Evolutionary conservation across 1,284 basidiomycete species (phyloP), one percentile per base, ranked within the genome.

Genomic region (Somion occarium): DNA sequence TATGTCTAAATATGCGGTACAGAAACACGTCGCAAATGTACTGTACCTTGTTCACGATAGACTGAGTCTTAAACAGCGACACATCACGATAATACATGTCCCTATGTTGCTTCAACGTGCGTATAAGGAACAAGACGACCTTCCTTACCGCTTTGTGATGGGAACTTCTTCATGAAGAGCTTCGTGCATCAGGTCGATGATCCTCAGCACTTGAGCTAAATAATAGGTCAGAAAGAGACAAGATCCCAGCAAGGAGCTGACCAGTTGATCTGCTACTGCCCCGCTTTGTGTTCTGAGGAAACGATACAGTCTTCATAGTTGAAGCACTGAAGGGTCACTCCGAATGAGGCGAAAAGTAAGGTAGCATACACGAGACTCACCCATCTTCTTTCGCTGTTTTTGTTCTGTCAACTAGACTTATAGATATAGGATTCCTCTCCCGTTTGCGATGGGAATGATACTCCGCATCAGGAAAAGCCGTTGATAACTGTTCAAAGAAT

Each of bases 71-170:
- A 69, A 95, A 97, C 1, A 96, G 71, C 1, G 67, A 57, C 0
- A 91, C 83, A 55, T 95, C 90, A 53, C 82, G 83, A 68, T 97
- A 97, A 68, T 82, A 96, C 18, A 96, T 78, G 64, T 96, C 93
- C 7, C 92, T 93, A 59, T 2, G 23, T 19, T 12, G n/a, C 12
- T 11, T 44, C 5, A 25, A 43, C 38, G 38, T 9, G 30, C 43
- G 46, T 19, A 52, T 23, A 15, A 11, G 25, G 27, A 12, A 44
- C 38, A 18, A 30, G 3, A 38, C 12, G 37, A 37, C 23, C 43
- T 22, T 23, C 3, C 9, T 15, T 39, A 86, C 88, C 88, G 72
- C 67, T 91, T 91, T 3, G 88, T 91, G 1, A 76, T 69, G 0
- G 83, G 77, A 19, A 80, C 66, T 18, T 72, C 73, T 25, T 74